Percentiles rank a stretch among this genome's conserved stretches.
These are phyloP conservation scores for Trichocladium antarcticum DNA, from an alignment of 495 filamentous ascomycete species.

Conservation along the genomic window DNA sequence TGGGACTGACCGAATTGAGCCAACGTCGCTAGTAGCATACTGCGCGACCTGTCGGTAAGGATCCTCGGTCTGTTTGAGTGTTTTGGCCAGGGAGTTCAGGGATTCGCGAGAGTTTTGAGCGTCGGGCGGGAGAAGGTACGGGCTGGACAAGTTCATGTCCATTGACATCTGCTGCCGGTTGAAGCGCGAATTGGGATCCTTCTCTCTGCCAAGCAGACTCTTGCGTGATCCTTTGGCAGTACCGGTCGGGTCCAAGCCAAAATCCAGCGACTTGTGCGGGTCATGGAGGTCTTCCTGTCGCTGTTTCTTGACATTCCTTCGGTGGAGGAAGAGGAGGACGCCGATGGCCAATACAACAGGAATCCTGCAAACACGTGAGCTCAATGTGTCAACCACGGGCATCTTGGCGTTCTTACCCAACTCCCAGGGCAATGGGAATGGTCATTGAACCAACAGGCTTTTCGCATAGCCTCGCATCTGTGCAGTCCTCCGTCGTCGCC, in stretches of 20 bases:
- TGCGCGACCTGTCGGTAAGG: constrained; percentile 66
- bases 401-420: constrained; percentile 53
- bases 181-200: constrained; percentile 42
- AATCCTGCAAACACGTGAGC: constrained; percentile 44
- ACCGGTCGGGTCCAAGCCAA: constrained; percentile 56
- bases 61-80: constrained; percentile 58
- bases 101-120: constrained; percentile 73
- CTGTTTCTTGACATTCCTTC: constrained; percentile 61
- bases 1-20: constrained; percentile 46
- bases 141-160: constrained; percentile 68
- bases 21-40: constrained; percentile 47
- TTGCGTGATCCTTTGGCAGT: constrained; percentile 34
- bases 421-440: constrained; percentile 66
- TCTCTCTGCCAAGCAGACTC: constrained; percentile 40
- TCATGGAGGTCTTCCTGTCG: constrained; percentile 72
- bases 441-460: constrained; percentile 51
- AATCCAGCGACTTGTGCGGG: constrained; percentile 87
- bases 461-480: constrained; percentile 34
- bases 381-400: constrained; percentile 14
- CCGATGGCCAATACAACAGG: constrained; percentile 58
- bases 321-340: constrained; percentile 65
- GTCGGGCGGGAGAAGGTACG: constrained; percentile 80
- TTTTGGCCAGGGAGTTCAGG: constrained; percentile 68
- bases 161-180: constrained; percentile 71
- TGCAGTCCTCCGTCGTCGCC: constrained; percentile 13